phyloP scores from a whole-genome alignment of 257 asterid species.

The Lycium barbarum region DNA sequence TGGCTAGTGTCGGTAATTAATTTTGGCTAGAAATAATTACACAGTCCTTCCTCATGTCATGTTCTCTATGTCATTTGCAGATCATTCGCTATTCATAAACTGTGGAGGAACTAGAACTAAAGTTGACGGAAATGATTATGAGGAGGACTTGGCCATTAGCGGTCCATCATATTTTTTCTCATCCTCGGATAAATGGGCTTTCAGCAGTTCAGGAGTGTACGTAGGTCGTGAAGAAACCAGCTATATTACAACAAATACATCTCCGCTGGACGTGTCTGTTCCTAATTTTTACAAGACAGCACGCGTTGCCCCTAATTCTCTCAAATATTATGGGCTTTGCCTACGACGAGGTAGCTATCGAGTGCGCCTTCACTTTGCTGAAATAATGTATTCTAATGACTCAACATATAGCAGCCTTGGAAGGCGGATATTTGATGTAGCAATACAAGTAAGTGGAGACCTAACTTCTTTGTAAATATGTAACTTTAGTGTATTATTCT shows the following conservation, averaged over 20 bases:
- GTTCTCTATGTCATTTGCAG: constrained; percentile 48
- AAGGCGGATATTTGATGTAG: constrained; percentile 78
- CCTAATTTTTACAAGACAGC: constrained; percentile 69
- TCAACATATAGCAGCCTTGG: constrained; percentile 72
- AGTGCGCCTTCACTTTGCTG: constrained; percentile 93
- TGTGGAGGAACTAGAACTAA: constrained; percentile 69
- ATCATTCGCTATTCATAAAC: constrained; percentile 67
- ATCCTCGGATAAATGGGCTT: constrained; percentile 68
- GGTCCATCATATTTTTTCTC: constrained; percentile 65
- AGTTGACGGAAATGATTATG: constrained; percentile 62
- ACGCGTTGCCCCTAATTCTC: constrained; percentile 78
- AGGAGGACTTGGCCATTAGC: constrained; percentile 46
- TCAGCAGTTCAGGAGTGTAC: constrained; percentile 75
- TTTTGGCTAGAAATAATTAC: too few relatives aligned
- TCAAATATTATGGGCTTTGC: constrained; percentile 80
- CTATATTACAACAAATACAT: constrained; percentile 40
- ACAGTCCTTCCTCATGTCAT: background rate
- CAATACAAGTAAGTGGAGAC: constrained; percentile 74
- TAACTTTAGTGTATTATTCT: background rate
- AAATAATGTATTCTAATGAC: constrained; percentile 65
- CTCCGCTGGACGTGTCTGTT: constrained; percentile 39
- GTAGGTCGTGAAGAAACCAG: constrained; percentile 2
- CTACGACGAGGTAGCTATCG: constrained; percentile 77
- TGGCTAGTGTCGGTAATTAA: too few relatives aligned
- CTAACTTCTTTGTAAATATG: background rate